Evolutionary conservation across 2,329 filamentous ascomycete species (phyloP).

Genomic region (Verticillium albo-atrum): DNA sequence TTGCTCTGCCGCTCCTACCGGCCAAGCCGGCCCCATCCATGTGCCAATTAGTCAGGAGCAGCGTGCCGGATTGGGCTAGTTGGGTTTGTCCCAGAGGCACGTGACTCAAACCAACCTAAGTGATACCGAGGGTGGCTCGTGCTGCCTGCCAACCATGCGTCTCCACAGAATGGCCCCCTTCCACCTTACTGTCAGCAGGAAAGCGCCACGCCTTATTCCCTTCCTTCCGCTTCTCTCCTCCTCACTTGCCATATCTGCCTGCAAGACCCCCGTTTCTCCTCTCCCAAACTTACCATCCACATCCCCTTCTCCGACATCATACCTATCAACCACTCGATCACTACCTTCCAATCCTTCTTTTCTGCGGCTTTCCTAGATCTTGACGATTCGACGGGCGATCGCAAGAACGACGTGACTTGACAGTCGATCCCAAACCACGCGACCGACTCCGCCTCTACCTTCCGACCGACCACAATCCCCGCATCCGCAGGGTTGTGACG

Average conservation of each 20-base stretch:
- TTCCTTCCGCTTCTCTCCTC: background rate
- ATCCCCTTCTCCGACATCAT: background rate
- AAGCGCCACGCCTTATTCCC: background rate
- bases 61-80: too few species aligned
- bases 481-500: background rate
- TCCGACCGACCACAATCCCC: background rate
- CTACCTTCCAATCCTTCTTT: background rate
- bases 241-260: background rate
- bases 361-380: background rate
- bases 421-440: too few species aligned
- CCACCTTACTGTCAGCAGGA: background rate
- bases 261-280: background rate
- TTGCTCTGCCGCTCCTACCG: background rate
- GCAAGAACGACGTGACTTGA: background rate
- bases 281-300: background rate
- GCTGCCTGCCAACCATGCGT: background rate
- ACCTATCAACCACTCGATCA: background rate
- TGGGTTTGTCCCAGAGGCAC: background rate
- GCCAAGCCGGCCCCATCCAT: background rate
- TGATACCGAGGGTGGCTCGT: background rate
- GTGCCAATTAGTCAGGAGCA: background rate
- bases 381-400: background rate
- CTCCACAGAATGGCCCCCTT: background rate
- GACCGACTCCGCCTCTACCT: background rate
- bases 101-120: background rate